Evolutionary conservation across 192 early-diverging fungal species (phyloP).

Genomic region (Gaertneriomyces semiglobifer): DNA sequence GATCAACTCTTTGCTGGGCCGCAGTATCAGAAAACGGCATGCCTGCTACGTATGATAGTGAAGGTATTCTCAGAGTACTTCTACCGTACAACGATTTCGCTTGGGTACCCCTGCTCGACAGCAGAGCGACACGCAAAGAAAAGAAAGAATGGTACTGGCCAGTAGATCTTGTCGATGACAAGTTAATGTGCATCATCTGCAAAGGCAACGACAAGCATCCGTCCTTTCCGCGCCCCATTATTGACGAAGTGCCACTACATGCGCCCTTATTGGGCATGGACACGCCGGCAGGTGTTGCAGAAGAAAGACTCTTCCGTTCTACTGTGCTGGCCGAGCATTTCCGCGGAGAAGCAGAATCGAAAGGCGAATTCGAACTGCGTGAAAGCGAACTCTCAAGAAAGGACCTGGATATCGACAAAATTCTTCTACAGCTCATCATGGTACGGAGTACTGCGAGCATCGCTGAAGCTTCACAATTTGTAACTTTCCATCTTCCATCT

Average conservation of each 20-base stretch:
- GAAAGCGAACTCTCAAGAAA: slow-evolving; percentile 44
- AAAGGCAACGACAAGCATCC: slow-evolving; percentile 60
- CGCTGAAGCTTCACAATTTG: slow-evolving; percentile 1
- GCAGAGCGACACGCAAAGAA: slow-evolving; percentile 31
- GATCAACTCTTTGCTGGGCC: slow-evolving; percentile 67
- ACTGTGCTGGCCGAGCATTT: slow-evolving; percentile 56
- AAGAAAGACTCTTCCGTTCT: slow-evolving; percentile 49
- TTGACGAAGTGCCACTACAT: slow-evolving; percentile 61
- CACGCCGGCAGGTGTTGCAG: slow-evolving; percentile 22
- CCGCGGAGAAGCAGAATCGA: slow-evolving; percentile 52
- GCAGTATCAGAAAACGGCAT: slow-evolving; percentile 80
- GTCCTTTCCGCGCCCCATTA: slow-evolving; percentile 65
- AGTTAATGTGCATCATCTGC: slow-evolving; percentile 71
- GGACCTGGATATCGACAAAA: slow-evolving; percentile 77
- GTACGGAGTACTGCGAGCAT: slow-evolving; percentile 32
- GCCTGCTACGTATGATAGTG: slow-evolving; percentile 76
- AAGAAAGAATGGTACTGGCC: slow-evolving; percentile 78
- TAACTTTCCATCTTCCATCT: slow-evolving; percentile 7
- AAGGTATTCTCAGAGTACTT: slow-evolving; percentile 69
- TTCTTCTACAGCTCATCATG: slow-evolving; percentile 70
- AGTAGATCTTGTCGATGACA: slow-evolving; percentile 67
- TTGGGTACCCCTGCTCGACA: slow-evolving; percentile 86
- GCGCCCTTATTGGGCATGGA: slow-evolving; percentile 65
- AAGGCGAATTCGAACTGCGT: slow-evolving; percentile 22
- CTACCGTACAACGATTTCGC: slow-evolving; percentile 61